These are phyloP conservation scores for Candida corydali DNA, from an alignment of 805 yeast species.

Conservation along the genomic window DNA sequence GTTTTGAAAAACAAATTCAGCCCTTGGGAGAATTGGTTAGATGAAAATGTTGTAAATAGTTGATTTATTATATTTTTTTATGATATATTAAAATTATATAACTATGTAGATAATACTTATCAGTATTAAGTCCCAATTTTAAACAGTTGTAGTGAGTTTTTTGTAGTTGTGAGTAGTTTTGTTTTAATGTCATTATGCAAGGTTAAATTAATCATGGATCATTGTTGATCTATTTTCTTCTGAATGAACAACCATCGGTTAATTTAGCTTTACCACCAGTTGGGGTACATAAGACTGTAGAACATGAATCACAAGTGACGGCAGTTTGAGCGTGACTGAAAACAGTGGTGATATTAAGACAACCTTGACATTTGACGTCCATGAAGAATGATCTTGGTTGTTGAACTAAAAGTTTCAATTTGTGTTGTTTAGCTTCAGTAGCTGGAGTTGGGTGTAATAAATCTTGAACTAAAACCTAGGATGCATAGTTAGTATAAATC, in stretches of 20 bases:
- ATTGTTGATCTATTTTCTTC: constrained; percentile 74
- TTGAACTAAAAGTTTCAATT: constrained; percentile 95
- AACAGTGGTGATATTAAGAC: constrained; percentile 97
- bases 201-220: background rate
- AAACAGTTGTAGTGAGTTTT: background rate
- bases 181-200: constrained; percentile 6
- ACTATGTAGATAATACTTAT: background rate
- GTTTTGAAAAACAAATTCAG: constrained; percentile 52
- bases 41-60: constrained; percentile 62
- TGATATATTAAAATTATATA: too few relatives aligned
- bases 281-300: constrained; percentile 97
- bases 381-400: constrained; percentile 98
- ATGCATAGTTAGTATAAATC: constrained; percentile 17
- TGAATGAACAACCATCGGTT: constrained; percentile 99
- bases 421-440: constrained; percentile 95
- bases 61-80: background rate
- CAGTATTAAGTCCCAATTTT: background rate
- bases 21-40: constrained; percentile 76
- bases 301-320: constrained; percentile 98
- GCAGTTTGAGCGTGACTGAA: constrained; percentile 99
- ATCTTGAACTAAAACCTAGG: constrained; percentile 97
- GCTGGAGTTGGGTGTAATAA: constrained; percentile 97
- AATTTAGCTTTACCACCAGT: constrained; percentile 99
- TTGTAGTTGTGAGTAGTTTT: background rate
- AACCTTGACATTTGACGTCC: constrained; percentile 99